Evolutionary conservation across 345 rosid genomes (phyloP).

Genomic region (Clarkia xantiana): DNA sequence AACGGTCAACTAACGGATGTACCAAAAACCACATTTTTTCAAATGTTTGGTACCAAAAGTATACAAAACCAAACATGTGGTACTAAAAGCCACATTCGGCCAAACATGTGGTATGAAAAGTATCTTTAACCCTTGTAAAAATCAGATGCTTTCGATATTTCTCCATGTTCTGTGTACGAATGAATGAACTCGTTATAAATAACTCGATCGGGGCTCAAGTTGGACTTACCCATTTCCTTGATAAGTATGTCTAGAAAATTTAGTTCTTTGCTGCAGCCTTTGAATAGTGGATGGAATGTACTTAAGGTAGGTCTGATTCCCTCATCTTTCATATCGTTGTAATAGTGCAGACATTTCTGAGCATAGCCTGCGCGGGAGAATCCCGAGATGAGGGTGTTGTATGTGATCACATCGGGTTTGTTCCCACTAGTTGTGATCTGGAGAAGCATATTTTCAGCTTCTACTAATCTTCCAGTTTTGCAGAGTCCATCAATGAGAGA

Average conservation of each 20-base stretch:
- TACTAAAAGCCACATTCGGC: too few species aligned
- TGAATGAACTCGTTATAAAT: constrained; percentile 43
- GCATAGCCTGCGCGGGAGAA: constrained; percentile 33
- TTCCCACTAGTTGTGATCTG: constrained; percentile 33
- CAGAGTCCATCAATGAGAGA: constrained; percentile 56
- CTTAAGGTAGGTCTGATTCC: constrained; percentile 42
- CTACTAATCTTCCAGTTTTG: constrained; percentile 32
- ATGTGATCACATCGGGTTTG: constrained; percentile 54
- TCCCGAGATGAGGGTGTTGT: constrained; percentile 62
- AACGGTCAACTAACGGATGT: too few species aligned
- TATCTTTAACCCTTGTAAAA: too few species aligned
- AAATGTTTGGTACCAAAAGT: too few species aligned
- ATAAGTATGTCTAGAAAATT: constrained; percentile 32
- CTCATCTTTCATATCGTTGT: constrained; percentile 45
- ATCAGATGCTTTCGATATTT: constrained; percentile 29
- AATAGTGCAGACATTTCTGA: constrained; percentile 42
- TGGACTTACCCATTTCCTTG: constrained; percentile 35
- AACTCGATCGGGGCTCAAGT: constrained; percentile 42
- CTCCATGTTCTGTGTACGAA: constrained; percentile 36
- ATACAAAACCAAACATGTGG: too few species aligned
- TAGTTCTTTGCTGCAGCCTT: constrained; percentile 29
- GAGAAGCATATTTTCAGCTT: constrained; percentile 54
- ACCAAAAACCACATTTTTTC: too few species aligned
- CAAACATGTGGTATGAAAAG: too few species aligned
- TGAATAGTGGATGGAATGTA: constrained; percentile 48